A percentile compares a stretch with the other conserved stretches of the same genome.
These are phyloP conservation scores for Sordariomycetes sp. DNA, from an alignment of 2,329 filamentous ascomycete species.

Conservation along the genomic window DNA sequence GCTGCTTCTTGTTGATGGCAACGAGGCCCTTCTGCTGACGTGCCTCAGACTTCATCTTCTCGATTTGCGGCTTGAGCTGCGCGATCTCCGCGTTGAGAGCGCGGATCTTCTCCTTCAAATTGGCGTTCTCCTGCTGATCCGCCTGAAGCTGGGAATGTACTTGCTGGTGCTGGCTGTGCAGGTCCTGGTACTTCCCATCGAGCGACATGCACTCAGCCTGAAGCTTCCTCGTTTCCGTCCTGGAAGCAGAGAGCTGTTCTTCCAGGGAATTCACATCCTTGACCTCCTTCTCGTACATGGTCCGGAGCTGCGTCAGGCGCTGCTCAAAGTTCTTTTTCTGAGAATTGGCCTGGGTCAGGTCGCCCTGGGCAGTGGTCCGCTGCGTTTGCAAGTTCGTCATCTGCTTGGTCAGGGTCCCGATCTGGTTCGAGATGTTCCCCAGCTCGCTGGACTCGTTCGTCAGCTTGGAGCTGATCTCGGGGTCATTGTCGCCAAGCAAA, in stretches of 20 bases:
- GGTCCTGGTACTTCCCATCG: constrained; percentile 69
- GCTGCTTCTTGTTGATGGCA: constrained; percentile 97
- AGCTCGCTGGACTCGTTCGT: constrained; percentile 85
- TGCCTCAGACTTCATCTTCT: constrained; percentile 85
- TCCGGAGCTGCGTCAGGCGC: constrained; percentile 73
- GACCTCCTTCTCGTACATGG: constrained; percentile 88
- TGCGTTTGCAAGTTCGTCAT: constrained; percentile 89
- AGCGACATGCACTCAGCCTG: constrained; percentile 75
- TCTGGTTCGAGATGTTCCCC: constrained; percentile 92
- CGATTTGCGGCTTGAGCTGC: constrained; percentile 78
- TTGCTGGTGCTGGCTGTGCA: constrained; percentile 74
- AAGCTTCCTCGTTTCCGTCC: constrained; percentile 73
- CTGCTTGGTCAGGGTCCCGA: constrained; percentile 80
- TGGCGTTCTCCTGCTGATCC: constrained; percentile 81
- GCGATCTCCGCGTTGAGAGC: constrained; percentile 72
- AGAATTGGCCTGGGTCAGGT: constrained; percentile 67
- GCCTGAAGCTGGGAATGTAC: constrained; percentile 63
- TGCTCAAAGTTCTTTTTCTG: constrained; percentile 93
- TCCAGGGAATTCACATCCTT: constrained; percentile 76
- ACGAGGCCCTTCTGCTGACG: constrained; percentile 93
- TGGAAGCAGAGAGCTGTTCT: constrained; percentile 66
- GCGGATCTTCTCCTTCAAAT: constrained; percentile 78
- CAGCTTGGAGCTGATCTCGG: constrained; percentile 77
- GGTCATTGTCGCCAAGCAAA: constrained; percentile 81
- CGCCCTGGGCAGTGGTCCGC: constrained; percentile 66